phyloP scores from a whole-genome alignment of 805 yeast genomes.

The Suhomyces pyralidae region DNA sequence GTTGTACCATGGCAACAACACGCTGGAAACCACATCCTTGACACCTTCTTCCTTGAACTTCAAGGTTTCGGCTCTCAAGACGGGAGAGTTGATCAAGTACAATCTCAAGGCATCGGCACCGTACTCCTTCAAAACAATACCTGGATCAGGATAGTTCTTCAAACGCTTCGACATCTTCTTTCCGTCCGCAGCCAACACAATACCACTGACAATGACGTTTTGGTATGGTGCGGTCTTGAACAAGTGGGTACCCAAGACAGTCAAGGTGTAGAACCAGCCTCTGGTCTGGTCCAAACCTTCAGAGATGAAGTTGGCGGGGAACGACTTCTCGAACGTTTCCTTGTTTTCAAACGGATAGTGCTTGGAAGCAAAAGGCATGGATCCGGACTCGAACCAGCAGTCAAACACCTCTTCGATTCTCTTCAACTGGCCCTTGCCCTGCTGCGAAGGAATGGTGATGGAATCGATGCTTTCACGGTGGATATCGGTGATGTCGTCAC shows the following conservation, averaged over 20 bases:
- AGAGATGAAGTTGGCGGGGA: conserved; percentile 97
- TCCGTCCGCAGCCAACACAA: conserved; percentile 96
- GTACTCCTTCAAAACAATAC: conserved; percentile 70
- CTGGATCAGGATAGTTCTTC: conserved; percentile 97
- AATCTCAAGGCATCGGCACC: conserved; percentile 98
- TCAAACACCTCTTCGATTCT: conserved; percentile 98
- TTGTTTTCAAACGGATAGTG: conserved; percentile 94
- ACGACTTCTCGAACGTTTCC: conserved; percentile 65
- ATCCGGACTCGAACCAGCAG: conserved; percentile 99
- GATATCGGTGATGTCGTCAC: conserved; percentile 74
- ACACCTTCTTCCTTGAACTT: conserved; percentile 99
- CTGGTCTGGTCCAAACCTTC: conserved; percentile 99
- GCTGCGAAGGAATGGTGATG: conserved; percentile 86
- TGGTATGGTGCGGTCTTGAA: conserved; percentile 91
- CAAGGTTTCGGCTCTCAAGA: conserved; percentile 92
- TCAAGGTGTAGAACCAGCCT: conserved; percentile 98
- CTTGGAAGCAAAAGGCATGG: conserved; percentile 97
- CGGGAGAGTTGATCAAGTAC: conserved; percentile 96
- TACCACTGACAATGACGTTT: conserved; percentile 94
- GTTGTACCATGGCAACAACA: conserved; percentile 97
- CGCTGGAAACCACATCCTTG: conserved; percentile 94
- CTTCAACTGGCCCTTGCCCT: conserved; percentile 82
- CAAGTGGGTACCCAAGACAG: conserved; percentile 92
- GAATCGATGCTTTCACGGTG: conserved; percentile 93
- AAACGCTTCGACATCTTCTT: conserved; percentile 98